Evolutionary conservation across 345 rosid genomes (phyloP).

Genomic region (Pistacia vera): DNA sequence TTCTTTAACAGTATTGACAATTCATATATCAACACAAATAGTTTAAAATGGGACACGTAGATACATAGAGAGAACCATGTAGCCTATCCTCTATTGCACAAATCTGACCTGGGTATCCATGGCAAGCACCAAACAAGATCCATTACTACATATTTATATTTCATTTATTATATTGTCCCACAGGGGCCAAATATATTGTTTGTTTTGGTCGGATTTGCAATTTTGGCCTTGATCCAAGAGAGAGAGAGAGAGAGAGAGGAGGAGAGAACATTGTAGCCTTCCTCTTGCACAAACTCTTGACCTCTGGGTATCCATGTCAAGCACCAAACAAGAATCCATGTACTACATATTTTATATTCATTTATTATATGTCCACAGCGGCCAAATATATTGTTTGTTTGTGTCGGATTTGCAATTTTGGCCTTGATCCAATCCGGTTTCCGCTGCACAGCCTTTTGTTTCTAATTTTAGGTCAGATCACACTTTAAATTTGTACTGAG

Average conservation of each 20-base stretch:
- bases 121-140: too few relatives aligned
- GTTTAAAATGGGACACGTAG: background rate
- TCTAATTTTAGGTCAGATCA: background rate
- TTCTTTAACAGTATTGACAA: background rate
- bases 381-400: background rate
- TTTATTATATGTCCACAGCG: background rate
- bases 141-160: too few relatives aligned
- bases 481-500: background rate
- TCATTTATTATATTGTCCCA: too few relatives aligned
- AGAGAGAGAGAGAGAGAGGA: too few relatives aligned
- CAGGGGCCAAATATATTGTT: too few relatives aligned
- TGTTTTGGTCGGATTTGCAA: too few relatives aligned
- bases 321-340: background rate
- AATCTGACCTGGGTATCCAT: too few relatives aligned
- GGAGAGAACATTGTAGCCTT: background rate
- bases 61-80: too few relatives aligned
- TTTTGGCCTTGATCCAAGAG: too few relatives aligned
- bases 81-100: too few relatives aligned
- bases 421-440: background rate
- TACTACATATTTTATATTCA: background rate
- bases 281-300: background rate
- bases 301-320: background rate
- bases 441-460: background rate
- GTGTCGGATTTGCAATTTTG: background rate
- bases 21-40: background rate